These are phyloP conservation scores for Citrullus amarus DNA, from an alignment of 306 rosid genomes.

Conservation along the genomic window DNA sequence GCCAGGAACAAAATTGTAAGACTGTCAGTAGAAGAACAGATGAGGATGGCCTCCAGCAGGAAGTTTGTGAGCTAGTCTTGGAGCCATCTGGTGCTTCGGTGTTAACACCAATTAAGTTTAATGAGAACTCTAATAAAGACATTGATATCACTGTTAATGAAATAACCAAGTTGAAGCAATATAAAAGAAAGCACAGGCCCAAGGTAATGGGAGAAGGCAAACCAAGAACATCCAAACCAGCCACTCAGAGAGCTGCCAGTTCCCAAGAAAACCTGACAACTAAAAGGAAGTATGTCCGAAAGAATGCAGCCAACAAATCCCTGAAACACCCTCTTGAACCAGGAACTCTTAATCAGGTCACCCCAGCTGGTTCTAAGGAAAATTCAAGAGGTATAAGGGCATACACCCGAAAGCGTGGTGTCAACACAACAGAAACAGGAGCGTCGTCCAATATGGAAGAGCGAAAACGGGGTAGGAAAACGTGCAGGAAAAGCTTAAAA, in stretches of 20 bases:
- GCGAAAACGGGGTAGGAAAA: slow-evolving; percentile 18
- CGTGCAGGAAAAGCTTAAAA: slow-evolving; percentile 42
- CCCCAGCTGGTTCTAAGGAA: slow-evolving; percentile 20
- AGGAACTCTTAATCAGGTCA: background rate
- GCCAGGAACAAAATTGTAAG: slow-evolving; percentile 15
- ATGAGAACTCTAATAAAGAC: slow-evolving; percentile 21
- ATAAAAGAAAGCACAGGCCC: slow-evolving; percentile 68
- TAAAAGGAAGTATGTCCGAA: slow-evolving; percentile 6
- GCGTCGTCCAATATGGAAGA: slow-evolving; percentile 14
- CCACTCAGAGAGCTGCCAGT: slow-evolving; percentile 28
- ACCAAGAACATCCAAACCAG: slow-evolving; percentile 33
- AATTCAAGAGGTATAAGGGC: slow-evolving; percentile 2
- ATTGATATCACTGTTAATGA: slow-evolving; percentile 17
- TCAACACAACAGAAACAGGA: background rate
- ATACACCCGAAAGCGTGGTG: background rate
- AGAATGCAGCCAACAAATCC: background rate
- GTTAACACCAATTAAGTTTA: slow-evolving; percentile 25
- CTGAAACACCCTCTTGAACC: background rate
- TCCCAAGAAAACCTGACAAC: slow-evolving; percentile 23
- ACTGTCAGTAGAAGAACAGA: slow-evolving; percentile 8
- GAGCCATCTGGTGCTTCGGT: slow-evolving; percentile 24
- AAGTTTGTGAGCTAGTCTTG: slow-evolving; percentile 10
- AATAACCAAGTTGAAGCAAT: slow-evolving; percentile 40
- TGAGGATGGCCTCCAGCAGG: slow-evolving; percentile 20
- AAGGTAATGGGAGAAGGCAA: slow-evolving; percentile 72